Conservation (phyloP, 208 protist genomes). For the Tetramitus jugosus region DNA sequence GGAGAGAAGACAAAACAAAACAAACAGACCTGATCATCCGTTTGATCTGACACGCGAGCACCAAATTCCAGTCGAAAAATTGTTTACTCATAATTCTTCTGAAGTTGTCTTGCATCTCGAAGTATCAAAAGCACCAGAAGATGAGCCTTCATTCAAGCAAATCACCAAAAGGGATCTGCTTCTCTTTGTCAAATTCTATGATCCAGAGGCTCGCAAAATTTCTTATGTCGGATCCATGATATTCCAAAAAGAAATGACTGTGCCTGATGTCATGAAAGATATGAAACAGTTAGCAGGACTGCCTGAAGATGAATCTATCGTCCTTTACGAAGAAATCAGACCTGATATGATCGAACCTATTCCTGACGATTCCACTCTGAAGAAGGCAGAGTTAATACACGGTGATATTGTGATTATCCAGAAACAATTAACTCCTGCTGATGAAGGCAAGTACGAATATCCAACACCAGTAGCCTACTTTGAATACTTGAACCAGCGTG, state of each 20-base stretch:
- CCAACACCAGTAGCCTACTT: not conserved
- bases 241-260: too few relatives aligned
- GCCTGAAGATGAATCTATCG: not conserved
- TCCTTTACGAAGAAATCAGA: not conserved
- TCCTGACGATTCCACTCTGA: not conserved
- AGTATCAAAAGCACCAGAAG: too few relatives aligned
- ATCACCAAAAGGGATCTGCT: not conserved
- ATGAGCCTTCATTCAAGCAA: not conserved
- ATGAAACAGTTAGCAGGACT: not conserved
- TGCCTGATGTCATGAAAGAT: not conserved
- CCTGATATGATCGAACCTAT: not conserved
- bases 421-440: not conserved
- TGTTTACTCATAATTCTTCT: not conserved
- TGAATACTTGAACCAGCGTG: not conserved
- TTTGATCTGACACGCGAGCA: too few relatives aligned
- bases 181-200: slow-evolving; percentile 1
- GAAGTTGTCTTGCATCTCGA: too few relatives aligned
- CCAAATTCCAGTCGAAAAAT: not conserved
- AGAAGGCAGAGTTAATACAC: not conserved
- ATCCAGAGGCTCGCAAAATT: not conserved
- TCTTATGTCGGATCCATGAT: not conserved
- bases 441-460: not conserved
- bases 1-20: slow-evolving; percentile 8
- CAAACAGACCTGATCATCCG: not conserved
- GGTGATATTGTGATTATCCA: slow-evolving; percentile 8